phyloP scores from a whole-genome alignment of 2,329 filamentous ascomycete species.

The Aspergillus sp. region DNA sequence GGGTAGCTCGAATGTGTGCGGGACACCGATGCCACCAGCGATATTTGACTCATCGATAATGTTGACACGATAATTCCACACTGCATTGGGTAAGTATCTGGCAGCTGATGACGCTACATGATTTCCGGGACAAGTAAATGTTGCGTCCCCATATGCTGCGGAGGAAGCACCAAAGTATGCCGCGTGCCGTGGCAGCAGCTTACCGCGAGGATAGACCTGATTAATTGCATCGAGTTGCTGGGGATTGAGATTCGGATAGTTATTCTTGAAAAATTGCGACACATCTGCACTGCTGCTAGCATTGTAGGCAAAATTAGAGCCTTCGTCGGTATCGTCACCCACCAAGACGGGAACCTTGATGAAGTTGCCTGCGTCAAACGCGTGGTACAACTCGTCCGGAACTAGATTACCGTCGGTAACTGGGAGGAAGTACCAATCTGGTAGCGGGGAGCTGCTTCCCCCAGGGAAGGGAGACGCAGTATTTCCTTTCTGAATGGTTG shows the following conservation, averaged over 20 bases:
- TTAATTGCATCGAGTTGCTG: conserved; percentile 53
- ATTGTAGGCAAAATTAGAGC: conserved; percentile 47
- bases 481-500: conserved; percentile 44
- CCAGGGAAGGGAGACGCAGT: conserved; percentile 47
- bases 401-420: conserved; percentile 58
- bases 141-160: conserved; percentile 48
- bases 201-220: conserved; percentile 51
- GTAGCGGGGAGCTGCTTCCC: conserved; percentile 32
- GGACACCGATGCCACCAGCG: conserved; percentile 39
- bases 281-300: conserved; percentile 51
- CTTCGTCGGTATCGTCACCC: conserved; percentile 49
- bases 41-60: conserved; percentile 44
- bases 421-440: conserved; percentile 58
- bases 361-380: conserved; percentile 54
- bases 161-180: conserved; percentile 43
- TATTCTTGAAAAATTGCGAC: conserved; percentile 56
- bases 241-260: conserved; percentile 57
- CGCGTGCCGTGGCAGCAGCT: conserved; percentile 32
- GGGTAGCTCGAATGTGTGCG: conserved; percentile 36
- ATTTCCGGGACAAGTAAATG: conserved; percentile 50
- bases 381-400: conserved; percentile 52
- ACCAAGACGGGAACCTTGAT: conserved; percentile 57
- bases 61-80: conserved; percentile 54
- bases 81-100: conserved; percentile 26
- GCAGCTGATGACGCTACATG: conserved; percentile 40